Percentiles rank a stretch among this genome's conserved stretches.
Evolutionary conservation across 2,329 filamentous ascomycete genomes (phyloP).

Genomic region (Orbilia oligospora): DNA sequence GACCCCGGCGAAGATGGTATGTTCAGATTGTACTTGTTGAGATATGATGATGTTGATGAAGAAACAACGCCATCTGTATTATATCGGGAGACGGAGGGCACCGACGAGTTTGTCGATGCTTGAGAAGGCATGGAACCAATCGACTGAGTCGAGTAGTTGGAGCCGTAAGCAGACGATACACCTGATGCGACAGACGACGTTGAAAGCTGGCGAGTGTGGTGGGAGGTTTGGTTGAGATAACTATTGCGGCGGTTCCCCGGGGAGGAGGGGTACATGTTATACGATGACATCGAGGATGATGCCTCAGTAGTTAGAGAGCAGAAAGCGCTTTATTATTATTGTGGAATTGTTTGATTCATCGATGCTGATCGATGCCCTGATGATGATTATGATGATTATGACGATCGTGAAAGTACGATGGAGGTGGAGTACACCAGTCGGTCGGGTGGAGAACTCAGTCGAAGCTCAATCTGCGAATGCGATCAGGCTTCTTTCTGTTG

Average conservation of each 20-base stretch:
- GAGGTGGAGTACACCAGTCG: neutral
- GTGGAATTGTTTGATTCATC: slow-evolving; percentile 35
- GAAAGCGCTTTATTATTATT: slow-evolving; percentile 24
- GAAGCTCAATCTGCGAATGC: slow-evolving; percentile 51
- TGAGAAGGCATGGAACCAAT: slow-evolving; percentile 55
- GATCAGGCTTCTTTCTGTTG: slow-evolving; percentile 15
- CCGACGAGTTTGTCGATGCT: slow-evolving; percentile 54
- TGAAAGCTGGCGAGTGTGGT: slow-evolving; percentile 52
- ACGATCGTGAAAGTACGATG: neutral
- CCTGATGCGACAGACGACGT: slow-evolving; percentile 59
- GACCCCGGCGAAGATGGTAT: slow-evolving; percentile 37
- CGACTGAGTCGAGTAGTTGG: slow-evolving; percentile 59
- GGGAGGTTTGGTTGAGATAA: slow-evolving; percentile 37
- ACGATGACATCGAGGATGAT: slow-evolving; percentile 41
- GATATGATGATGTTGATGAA: slow-evolving; percentile 45
- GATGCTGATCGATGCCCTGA: slow-evolving; percentile 35
- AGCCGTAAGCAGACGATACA: slow-evolving; percentile 56
- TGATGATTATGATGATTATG: slow-evolving; percentile 23
- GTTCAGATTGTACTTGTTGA: slow-evolving; percentile 44
- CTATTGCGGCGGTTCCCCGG: slow-evolving; percentile 47
- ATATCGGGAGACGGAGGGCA: slow-evolving; percentile 51
- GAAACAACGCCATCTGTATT: slow-evolving; percentile 42
- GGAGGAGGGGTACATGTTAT: slow-evolving; percentile 59
- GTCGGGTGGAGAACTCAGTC: slow-evolving; percentile 45
- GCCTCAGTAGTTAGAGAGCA: neutral